A percentile compares a stretch with the other conserved stretches of the same genome.
Evolutionary conservation across 495 filamentous ascomycete genomes (phyloP).

Genomic region (Hypoxylon crocopeplum): DNA sequence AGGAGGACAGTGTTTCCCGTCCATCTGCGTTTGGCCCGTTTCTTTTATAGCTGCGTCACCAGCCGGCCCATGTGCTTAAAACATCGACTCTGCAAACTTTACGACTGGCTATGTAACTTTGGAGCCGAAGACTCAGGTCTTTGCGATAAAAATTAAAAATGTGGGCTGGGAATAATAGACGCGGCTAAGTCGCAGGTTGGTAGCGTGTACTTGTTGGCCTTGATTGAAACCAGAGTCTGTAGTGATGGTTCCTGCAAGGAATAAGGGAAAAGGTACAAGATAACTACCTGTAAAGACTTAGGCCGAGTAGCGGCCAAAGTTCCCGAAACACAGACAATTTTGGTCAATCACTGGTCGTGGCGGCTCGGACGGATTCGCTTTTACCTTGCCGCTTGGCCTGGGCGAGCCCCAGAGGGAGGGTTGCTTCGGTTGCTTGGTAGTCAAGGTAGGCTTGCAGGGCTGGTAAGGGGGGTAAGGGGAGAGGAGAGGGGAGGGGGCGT

Average conservation of each 20-base stretch:
- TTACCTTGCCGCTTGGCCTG: conserved; percentile 43
- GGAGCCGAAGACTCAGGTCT: neutral
- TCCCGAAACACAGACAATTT: conserved; percentile 44
- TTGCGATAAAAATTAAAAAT: conserved; percentile 14
- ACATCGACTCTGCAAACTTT: conserved; percentile 10
- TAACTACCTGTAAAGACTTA: conserved; percentile 37
- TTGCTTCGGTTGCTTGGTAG: conserved; percentile 38
- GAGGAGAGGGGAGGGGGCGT: conserved; percentile 19
- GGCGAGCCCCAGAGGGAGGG: conserved; percentile 38
- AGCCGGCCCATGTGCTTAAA: neutral
- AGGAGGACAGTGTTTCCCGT: conserved; percentile 2
- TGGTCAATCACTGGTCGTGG: conserved; percentile 45
- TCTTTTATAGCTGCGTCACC: conserved; percentile 21
- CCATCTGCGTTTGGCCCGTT: conserved; percentile 2
- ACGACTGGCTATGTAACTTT: neutral
- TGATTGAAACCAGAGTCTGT: conserved; percentile 29
- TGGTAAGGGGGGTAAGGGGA: conserved; percentile 30
- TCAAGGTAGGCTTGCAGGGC: conserved; percentile 35
- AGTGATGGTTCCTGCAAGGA: conserved; percentile 37
- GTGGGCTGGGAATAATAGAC: conserved; percentile 8
- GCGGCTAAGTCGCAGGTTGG: conserved; percentile 12
- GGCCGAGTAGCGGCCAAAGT: conserved; percentile 35
- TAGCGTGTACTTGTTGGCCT: conserved; percentile 2
- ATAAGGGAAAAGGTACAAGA: conserved; percentile 32
- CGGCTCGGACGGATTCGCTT: conserved; percentile 47